A percentile compares a stretch with the other conserved stretches of the same genome.
Conservation (phyloP, 352 stramenopile genomes). For the Aphanomyces invadans region DNA sequence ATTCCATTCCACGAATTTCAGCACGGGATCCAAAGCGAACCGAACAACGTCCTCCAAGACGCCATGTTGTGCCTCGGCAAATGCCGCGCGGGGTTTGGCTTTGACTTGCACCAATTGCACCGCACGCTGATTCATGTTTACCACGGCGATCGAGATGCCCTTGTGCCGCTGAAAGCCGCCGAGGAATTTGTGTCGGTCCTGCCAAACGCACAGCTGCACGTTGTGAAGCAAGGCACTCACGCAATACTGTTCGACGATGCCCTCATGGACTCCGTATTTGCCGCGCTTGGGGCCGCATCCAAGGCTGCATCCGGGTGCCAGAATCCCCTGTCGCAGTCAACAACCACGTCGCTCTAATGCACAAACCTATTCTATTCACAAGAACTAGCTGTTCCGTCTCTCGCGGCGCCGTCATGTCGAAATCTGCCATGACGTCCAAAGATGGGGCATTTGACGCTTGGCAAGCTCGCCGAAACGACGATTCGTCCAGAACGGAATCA, state of each 20-base stretch:
- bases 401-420: too few species aligned
- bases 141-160: constrained; percentile 10
- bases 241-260: constrained; percentile 18
- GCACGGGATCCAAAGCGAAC: constrained; percentile 10
- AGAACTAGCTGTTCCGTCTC: too few species aligned
- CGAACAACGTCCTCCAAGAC: constrained; percentile 21
- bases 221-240: constrained; percentile 5
- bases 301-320: neutral
- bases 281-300: neutral
- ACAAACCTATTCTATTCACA: too few species aligned
- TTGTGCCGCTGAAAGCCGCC: constrained; percentile 18
- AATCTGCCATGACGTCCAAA: too few species aligned
- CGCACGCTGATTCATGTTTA: neutral
- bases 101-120: neutral
- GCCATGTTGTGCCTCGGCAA: constrained; percentile 20
- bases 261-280: constrained; percentile 19
- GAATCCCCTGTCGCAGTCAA: too few species aligned
- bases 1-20: constrained; percentile 17
- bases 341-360: too few species aligned
- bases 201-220: neutral
- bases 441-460: too few species aligned
- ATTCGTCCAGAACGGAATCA: too few species aligned
- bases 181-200: constrained; percentile 11
- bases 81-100: neutral
- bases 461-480: too few species aligned